A percentile compares a stretch with the other conserved stretches of the same genome.
Evolutionary conservation across 2,329 filamentous ascomycete species (phyloP).

Genomic region (Rhynchosporium agropyri): DNA sequence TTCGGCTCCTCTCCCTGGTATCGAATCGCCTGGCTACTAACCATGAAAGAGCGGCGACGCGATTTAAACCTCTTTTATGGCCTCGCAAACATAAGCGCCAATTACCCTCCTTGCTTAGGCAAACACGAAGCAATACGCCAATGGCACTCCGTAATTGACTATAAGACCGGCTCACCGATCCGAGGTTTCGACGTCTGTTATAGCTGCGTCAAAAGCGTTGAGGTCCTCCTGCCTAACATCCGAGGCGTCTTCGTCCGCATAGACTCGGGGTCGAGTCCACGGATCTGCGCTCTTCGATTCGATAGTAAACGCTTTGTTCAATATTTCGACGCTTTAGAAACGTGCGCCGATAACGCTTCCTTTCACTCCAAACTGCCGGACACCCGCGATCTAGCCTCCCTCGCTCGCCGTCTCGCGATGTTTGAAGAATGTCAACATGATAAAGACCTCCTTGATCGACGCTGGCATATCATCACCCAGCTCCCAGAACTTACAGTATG

Average conservation of each 20-base stretch:
- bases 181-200: conserved; percentile 75
- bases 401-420: conserved; percentile 33
- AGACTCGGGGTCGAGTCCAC: conserved; percentile 50
- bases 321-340: conserved; percentile 65
- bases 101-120: conserved; percentile 60
- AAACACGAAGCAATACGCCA: conserved; percentile 56
- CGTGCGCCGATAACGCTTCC: conserved; percentile 54
- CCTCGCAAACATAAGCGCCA: conserved; percentile 64
- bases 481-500: conserved; percentile 82
- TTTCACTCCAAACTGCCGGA: conserved; percentile 35
- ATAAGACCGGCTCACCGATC: conserved; percentile 63
- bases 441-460: conserved; percentile 56
- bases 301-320: conserved; percentile 57
- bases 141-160: conserved; percentile 79
- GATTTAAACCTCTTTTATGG: conserved; percentile 71
- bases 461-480: conserved; percentile 78
- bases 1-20: conserved; percentile 80
- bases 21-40: conserved; percentile 81
- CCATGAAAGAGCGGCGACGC: conserved; percentile 66
- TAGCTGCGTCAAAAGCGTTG: conserved; percentile 71
- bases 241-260: conserved; percentile 61
- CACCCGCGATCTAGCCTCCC: conserved; percentile 34
- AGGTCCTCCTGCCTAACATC: conserved; percentile 73
- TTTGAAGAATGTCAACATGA: conserved; percentile 43
- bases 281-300: conserved; percentile 71